Evolutionary conservation across 768 basidiomycete species (phyloP).

Genomic region (Boletus insuetus): DNA sequence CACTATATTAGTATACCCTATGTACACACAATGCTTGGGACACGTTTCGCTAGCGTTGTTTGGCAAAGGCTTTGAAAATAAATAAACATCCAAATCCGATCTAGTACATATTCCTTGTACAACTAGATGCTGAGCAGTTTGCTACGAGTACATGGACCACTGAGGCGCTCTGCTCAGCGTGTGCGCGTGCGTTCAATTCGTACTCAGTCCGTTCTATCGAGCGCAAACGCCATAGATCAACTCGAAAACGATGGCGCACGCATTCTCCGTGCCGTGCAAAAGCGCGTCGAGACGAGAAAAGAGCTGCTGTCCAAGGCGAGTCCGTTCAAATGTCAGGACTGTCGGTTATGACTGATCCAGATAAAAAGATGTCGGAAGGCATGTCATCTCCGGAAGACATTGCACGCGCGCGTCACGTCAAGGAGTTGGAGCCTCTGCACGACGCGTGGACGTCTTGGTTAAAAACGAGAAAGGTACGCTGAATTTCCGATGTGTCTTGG

Average conservation of each 20-base stretch:
- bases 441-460: conserved; percentile 67
- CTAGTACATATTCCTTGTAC: neutral
- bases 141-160: conserved; percentile 10
- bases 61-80: conserved; percentile 19
- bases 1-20: no score
- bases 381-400: conserved; percentile 58
- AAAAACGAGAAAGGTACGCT: conserved; percentile 53
- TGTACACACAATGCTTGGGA: no score
- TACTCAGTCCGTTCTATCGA: conserved; percentile 8
- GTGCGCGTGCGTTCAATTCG: conserved; percentile 8
- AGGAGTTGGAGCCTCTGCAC: conserved; percentile 66
- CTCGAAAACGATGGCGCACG: conserved; percentile 46
- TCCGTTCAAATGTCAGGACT: neutral
- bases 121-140: conserved; percentile 11
- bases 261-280: conserved; percentile 53
- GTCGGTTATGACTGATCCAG: neutral
- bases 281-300: conserved; percentile 49
- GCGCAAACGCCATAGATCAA: conserved; percentile 19
- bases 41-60: neutral
- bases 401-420: conserved; percentile 54
- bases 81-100: neutral
- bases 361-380: conserved; percentile 50
- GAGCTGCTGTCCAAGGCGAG: conserved; percentile 44
- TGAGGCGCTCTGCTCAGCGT: conserved; percentile 13
- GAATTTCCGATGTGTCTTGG: neutral